Evolutionary conservation across 83 land plant genomes (phyloP).

Genomic region (Diphasiastrum complanatum): DNA sequence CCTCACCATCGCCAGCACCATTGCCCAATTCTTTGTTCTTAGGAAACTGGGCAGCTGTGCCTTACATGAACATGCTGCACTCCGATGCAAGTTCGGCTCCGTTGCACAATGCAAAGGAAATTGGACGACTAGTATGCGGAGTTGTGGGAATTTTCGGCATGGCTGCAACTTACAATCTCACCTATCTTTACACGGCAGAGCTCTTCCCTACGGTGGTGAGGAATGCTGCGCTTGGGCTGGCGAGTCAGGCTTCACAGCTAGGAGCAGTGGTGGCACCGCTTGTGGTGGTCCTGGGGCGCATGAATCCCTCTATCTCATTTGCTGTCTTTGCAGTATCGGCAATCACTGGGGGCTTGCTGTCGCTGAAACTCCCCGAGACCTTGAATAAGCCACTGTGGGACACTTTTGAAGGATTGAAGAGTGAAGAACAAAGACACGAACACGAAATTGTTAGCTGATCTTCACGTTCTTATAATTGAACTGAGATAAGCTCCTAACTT

Average conservation of each 20-base stretch:
- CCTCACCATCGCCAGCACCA: no score
- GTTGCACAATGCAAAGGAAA: slow-evolving; percentile 16
- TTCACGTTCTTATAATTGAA: no score
- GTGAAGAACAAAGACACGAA: no score
- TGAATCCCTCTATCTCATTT: slow-evolving; percentile 35
- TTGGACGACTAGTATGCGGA: slow-evolving; percentile 41
- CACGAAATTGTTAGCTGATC: no score
- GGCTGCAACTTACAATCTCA: slow-evolving; percentile 66
- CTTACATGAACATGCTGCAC: neutral
- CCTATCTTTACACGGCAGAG: slow-evolving; percentile 47
- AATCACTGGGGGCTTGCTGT: slow-evolving; percentile 25
- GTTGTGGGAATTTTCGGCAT: slow-evolving; percentile 62
- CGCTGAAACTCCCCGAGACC: slow-evolving; percentile 41
- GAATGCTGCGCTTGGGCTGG: slow-evolving; percentile 53
- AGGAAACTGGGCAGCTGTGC: slow-evolving; percentile 12
- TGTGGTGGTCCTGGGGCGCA: slow-evolving; percentile 47
- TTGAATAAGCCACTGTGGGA: slow-evolving; percentile 48
- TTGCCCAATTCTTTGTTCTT: no score
- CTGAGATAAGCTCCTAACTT: no score
- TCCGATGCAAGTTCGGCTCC: no score
- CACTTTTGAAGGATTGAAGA: no score
- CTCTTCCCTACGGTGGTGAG: slow-evolving; percentile 49
- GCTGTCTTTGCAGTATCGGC: slow-evolving; percentile 26
- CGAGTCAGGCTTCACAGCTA: slow-evolving; percentile 48
- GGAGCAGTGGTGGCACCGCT: slow-evolving; percentile 45